A percentile compares a stretch with the other conserved stretches of the same genome.
phyloP scores from a whole-genome alignment of 1,139 yeast species.

The Barnettozyma hawaiiensis region DNA sequence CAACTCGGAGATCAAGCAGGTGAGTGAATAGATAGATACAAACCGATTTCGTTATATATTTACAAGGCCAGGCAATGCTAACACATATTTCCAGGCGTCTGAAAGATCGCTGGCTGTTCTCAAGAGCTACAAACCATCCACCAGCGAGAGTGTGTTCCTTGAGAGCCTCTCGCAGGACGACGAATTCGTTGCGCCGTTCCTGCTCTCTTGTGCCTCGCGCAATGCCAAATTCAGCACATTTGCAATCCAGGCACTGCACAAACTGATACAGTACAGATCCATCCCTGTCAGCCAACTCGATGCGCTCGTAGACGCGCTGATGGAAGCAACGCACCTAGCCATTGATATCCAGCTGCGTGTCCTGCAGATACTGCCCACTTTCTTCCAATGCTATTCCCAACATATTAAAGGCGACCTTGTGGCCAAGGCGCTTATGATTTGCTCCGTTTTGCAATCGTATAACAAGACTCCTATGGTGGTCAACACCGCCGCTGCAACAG shows the following conservation, averaged over 20 bases:
- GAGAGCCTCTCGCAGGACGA: slow-evolving; percentile 37
- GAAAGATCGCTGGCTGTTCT: slow-evolving; percentile 26
- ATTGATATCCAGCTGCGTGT: slow-evolving; percentile 81
- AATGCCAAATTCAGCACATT: slow-evolving; percentile 68
- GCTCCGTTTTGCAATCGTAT: slow-evolving; percentile 64
- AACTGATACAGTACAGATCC: slow-evolving; percentile 45
- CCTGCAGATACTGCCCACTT: slow-evolving; percentile 75
- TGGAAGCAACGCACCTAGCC: slow-evolving; percentile 71
- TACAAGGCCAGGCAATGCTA: too few species aligned
- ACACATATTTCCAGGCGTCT: slow-evolving; percentile 17
- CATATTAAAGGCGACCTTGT: slow-evolving; percentile 52
- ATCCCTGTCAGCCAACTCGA: slow-evolving; percentile 49
- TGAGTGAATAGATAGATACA: too few species aligned
- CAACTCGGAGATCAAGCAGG: slow-evolving; percentile 56
- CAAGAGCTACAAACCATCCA: slow-evolving; percentile 26
- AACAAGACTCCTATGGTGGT: slow-evolving; percentile 71
- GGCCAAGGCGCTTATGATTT: slow-evolving; percentile 56
- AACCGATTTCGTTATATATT: too few species aligned
- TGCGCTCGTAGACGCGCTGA: slow-evolving; percentile 57
- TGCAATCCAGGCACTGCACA: slow-evolving; percentile 65
- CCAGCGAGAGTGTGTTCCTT: slow-evolving; percentile 17
- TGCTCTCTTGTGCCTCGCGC: slow-evolving; percentile 66
- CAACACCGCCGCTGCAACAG: slow-evolving; percentile 92
- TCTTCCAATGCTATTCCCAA: slow-evolving; percentile 58
- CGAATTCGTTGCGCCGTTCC: slow-evolving; percentile 61